Conservation (phyloP, 805 yeast genomes). For the Dipodascopsis tothii region DNA sequence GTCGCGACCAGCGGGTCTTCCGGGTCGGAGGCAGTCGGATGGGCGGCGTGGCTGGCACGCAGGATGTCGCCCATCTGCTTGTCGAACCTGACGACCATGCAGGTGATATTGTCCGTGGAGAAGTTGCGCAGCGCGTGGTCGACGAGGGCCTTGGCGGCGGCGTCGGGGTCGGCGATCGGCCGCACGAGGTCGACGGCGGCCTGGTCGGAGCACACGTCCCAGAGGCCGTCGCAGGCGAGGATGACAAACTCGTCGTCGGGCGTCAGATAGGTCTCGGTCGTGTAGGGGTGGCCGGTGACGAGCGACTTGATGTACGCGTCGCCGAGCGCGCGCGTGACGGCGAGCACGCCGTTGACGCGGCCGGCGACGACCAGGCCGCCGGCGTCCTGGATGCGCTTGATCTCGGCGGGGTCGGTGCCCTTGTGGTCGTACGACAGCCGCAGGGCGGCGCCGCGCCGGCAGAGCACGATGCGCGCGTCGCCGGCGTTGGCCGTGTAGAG, state of each 20-base stretch:
- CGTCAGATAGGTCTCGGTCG: slow-evolving; percentile 73
- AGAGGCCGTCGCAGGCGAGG: slow-evolving; percentile 90
- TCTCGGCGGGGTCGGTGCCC: slow-evolving; percentile 74
- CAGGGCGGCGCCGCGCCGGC: slow-evolving; percentile 64
- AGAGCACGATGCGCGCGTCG: slow-evolving; percentile 77
- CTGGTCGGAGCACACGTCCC: slow-evolving; percentile 89
- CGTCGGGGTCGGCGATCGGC: slow-evolving; percentile 36
- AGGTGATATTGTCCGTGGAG: slow-evolving; percentile 88
- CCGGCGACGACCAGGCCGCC: slow-evolving; percentile 89
- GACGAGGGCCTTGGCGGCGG: slow-evolving; percentile 22
- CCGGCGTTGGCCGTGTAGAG: slow-evolving; percentile 93
- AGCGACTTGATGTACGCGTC: slow-evolving; percentile 85
- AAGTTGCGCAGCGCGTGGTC: slow-evolving; percentile 59
- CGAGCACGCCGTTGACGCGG: slow-evolving; percentile 91
- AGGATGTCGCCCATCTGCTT: slow-evolving; percentile 12
- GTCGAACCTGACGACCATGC: slow-evolving; percentile 59
- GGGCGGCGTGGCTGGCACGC: not conserved
- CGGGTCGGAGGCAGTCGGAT: no score
- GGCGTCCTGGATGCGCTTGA: slow-evolving; percentile 59
- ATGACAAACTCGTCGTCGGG: slow-evolving; percentile 68
- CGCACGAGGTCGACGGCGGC: slow-evolving; percentile 69
- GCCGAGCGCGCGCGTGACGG: slow-evolving; percentile 89
- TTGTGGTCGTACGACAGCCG: slow-evolving; percentile 89
- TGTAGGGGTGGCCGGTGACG: slow-evolving; percentile 85
- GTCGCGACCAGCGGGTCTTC: no score